Evolutionary conservation across 495 filamentous ascomycete species (phyloP).

Genomic region (Saxophila tyrrhenica): DNA sequence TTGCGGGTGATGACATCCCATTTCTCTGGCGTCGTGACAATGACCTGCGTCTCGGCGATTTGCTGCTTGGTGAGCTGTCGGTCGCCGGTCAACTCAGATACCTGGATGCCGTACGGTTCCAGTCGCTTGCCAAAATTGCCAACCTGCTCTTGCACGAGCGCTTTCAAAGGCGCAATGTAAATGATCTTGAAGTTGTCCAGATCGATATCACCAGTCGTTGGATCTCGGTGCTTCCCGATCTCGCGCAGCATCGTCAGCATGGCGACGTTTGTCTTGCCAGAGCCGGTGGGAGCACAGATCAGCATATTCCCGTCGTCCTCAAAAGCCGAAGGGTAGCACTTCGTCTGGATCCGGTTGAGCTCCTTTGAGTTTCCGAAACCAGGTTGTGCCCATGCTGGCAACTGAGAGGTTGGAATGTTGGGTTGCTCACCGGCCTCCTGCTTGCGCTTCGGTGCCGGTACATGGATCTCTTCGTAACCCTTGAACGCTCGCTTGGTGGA

Average conservation of each 20-base stretch:
- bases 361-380: conserved; percentile 74
- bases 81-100: conserved; percentile 91
- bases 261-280: conserved; percentile 97
- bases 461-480: conserved; percentile 96
- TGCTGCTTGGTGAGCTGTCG: conserved; percentile 98
- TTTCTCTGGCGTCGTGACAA: conserved; percentile 97
- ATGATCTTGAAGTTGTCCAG: conserved; percentile 96
- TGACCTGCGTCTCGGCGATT: conserved; percentile 94
- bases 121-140: conserved; percentile 90
- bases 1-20: conserved; percentile 99
- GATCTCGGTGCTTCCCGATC: conserved; percentile 88
- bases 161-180: conserved; percentile 89
- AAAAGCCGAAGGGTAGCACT: conserved; percentile 84
- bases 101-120: conserved; percentile 80
- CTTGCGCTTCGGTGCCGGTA: conserved; percentile 78
- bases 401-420: conserved; percentile 66
- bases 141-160: conserved; percentile 91
- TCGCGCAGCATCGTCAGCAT: conserved; percentile 95
- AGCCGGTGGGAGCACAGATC: conserved; percentile 92
- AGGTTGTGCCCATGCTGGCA: conserved; percentile 82
- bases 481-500: conserved; percentile 92
- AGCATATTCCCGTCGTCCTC: conserved; percentile 94
- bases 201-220: conserved; percentile 75
- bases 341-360: conserved; percentile 90
- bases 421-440: conserved; percentile 66